phyloP scores from a whole-genome alignment of 2,329 filamentous ascomycete species.

The Aureobasidium leucospermi region DNA sequence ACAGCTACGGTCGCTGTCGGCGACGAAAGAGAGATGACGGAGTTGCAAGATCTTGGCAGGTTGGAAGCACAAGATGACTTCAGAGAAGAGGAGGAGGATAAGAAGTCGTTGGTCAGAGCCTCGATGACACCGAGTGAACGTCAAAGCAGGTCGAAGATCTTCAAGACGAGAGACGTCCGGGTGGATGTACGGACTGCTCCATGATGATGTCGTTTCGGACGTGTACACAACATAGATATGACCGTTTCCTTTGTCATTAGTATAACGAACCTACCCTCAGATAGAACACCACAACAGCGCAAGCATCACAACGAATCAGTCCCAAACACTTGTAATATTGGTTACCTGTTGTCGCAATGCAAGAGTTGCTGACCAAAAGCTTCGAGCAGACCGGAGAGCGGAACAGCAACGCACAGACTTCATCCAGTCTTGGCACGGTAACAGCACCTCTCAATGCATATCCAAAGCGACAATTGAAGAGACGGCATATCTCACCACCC shows the following conservation, averaged over 20 bases:
- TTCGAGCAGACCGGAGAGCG: not conserved
- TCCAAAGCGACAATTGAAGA: not conserved
- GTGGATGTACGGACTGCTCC: not conserved
- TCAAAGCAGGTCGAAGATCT: not conserved
- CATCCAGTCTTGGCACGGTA: not conserved
- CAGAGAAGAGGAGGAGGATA: not conserved
- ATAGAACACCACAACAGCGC: not conserved
- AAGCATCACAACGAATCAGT: not conserved
- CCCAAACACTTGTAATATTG: too few species aligned
- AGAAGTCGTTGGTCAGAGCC: not conserved
- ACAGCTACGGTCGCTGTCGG: not conserved
- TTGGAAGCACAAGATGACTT: not conserved
- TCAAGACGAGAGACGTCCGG: conserved; percentile 1
- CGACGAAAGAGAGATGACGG: not conserved
- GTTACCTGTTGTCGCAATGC: not conserved
- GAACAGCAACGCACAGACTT: not conserved
- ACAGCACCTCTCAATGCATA: not conserved
- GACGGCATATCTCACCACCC: not conserved
- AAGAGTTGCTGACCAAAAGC: conserved; percentile 8
- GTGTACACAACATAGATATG: not conserved
- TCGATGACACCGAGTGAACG: not conserved
- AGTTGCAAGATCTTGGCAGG: not conserved
- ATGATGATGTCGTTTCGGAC: not conserved
- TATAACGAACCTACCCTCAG: not conserved
- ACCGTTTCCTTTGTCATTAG: not conserved